These are phyloP conservation scores for Metarhizium anisopliae DNA, from an alignment of 2,329 filamentous ascomycete species.

Conservation along the genomic window DNA sequence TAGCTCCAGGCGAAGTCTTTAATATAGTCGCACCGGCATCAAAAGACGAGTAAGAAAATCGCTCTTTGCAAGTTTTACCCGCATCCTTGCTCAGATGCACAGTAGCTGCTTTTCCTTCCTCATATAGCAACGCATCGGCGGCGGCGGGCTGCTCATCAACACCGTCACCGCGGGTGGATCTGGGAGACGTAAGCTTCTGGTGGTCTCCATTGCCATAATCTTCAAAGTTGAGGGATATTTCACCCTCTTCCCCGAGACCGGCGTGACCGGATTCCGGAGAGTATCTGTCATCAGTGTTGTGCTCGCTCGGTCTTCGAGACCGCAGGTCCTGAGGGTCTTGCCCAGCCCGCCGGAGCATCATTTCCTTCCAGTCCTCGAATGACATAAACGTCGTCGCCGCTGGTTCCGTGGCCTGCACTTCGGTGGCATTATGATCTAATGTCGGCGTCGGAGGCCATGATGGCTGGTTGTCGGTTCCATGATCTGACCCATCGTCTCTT, in stretches of 20 bases:
- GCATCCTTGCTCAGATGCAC: constrained; percentile 77
- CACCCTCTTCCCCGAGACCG: constrained; percentile 75
- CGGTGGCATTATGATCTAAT: neutral
- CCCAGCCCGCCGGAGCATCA: constrained; percentile 77
- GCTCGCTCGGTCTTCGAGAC: constrained; percentile 48
- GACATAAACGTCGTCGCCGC: constrained; percentile 62
- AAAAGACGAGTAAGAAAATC: constrained; percentile 96
- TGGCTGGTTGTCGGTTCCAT: neutral
- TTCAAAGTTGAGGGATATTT: constrained; percentile 59
- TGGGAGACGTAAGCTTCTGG: neutral
- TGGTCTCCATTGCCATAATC: constrained; percentile 16
- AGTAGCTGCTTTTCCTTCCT: constrained; percentile 40
- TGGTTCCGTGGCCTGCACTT: constrained; percentile 6
- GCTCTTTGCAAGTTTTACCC: constrained; percentile 93
- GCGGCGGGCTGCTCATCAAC: constrained; percentile 20
- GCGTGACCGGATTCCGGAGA: constrained; percentile 63
- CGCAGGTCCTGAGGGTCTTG: constrained; percentile 61
- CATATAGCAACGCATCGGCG: constrained; percentile 28
- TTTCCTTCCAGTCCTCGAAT: constrained; percentile 97
- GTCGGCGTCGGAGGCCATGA: neutral
- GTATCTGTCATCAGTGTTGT: constrained; percentile 35
- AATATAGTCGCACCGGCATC: constrained; percentile 90
- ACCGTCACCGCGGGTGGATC: constrained; percentile 11
- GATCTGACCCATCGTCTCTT: neutral
- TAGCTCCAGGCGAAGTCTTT: constrained; percentile 79